These are phyloP conservation scores for Hyphopichia khmerensis DNA, from an alignment of 1,139 yeast species.

Conservation along the genomic window DNA sequence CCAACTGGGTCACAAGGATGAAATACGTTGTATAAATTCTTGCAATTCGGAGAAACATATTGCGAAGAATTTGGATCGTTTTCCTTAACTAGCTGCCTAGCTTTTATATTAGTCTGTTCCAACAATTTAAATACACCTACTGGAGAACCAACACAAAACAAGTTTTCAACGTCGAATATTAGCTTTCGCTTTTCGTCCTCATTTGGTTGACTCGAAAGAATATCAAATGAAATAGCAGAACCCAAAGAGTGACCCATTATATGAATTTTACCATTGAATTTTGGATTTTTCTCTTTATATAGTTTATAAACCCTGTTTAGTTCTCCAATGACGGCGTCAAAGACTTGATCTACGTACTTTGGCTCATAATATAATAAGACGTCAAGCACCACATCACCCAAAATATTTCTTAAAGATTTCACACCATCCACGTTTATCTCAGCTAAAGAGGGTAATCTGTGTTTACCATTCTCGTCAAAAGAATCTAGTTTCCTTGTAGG, in stretches of 20 bases:
- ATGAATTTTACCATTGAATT: conserved; percentile 76
- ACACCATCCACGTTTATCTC: conserved; percentile 83
- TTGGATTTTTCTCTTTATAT: conserved; percentile 65
- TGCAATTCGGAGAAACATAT: conserved; percentile 49
- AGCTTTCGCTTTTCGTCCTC: conserved; percentile 30
- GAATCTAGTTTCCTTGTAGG: conserved; percentile 41
- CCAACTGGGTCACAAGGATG: conserved; percentile 92
- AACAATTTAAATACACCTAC: conserved; percentile 81
- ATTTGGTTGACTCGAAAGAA: conserved; percentile 59
- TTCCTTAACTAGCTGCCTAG: conserved; percentile 25
- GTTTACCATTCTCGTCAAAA: conserved; percentile 26
- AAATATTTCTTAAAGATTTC: conserved; percentile 67
- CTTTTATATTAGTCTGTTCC: conserved; percentile 53
- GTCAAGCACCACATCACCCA: conserved; percentile 87
- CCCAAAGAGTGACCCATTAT: conserved; percentile 91
- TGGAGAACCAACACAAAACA: conserved; percentile 87
- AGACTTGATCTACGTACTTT: conserved; percentile 59
- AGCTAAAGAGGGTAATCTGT: conserved; percentile 59
- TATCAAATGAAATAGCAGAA: conserved; percentile 79
- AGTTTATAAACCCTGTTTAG: conserved; percentile 66
- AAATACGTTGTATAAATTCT: conserved; percentile 69
- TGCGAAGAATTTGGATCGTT: conserved; percentile 18
- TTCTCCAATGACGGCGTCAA: conserved; percentile 64
- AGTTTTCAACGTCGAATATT: conserved; percentile 68
- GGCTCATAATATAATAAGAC: conserved; percentile 84